These are phyloP conservation scores for Triticum dicoccoides DNA, from an alignment of 176 grass and related monocot genomes.

Conservation along the genomic window DNA sequence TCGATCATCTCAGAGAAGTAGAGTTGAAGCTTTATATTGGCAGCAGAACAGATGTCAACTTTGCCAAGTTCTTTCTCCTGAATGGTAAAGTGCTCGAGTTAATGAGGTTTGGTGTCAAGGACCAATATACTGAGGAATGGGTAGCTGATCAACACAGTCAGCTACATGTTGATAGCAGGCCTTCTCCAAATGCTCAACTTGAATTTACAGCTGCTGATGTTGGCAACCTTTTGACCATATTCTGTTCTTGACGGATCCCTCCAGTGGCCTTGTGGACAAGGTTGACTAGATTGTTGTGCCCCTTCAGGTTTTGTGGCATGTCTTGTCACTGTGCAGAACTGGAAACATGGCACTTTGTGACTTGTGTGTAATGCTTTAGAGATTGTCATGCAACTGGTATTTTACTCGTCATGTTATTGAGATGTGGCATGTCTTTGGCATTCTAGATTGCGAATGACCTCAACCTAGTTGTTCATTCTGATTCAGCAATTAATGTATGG, in stretches of 20 bases:
- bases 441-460: not conserved
- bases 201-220: not conserved
- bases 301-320: not conserved
- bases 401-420: not conserved
- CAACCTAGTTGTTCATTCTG: not conserved
- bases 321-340: not conserved
- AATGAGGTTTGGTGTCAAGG: not conserved
- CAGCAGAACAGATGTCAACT: not conserved
- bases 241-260: not conserved
- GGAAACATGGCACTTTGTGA: constrained; percentile 8
- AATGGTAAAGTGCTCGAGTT: constrained; percentile 14
- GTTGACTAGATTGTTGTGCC: not conserved
- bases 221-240: not conserved
- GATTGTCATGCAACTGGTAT: not conserved
- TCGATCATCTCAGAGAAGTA: constrained; percentile 3
- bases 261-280: not conserved
- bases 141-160: not conserved
- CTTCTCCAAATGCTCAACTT: not conserved
- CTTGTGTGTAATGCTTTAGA: constrained; percentile 6
- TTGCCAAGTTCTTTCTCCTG: constrained; percentile 29
- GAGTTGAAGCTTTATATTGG: not conserved
- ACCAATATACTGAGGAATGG: constrained; percentile 7
- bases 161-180: not conserved
- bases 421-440: not conserved
- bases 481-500: not conserved